phyloP scores from a whole-genome alignment of 2,329 filamentous ascomycete species.

The Talaromyces sp. region DNA sequence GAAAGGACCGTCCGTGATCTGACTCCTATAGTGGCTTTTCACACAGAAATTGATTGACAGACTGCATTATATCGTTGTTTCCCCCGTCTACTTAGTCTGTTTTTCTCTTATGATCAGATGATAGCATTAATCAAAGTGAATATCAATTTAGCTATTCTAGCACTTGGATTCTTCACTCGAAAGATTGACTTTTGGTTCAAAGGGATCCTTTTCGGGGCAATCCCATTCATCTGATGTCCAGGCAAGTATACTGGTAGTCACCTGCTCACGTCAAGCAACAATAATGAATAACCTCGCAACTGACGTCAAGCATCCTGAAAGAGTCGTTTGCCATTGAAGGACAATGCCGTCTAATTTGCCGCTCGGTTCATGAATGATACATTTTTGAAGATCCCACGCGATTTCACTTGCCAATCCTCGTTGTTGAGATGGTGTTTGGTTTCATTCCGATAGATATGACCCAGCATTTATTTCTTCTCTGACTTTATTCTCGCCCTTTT shows the following conservation, averaged over 20 bases:
- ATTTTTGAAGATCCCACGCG: too few species aligned
- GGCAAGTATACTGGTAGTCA: background rate
- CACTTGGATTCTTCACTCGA: too few species aligned
- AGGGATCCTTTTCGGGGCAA: background rate
- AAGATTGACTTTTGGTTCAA: background rate
- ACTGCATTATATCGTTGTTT: background rate
- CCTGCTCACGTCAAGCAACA: background rate
- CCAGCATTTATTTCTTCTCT: background rate
- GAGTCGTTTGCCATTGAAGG: background rate
- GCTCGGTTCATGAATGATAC: background rate
- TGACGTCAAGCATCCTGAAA: background rate
- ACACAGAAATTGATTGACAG: background rate
- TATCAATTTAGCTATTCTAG: background rate
- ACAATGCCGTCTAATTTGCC: background rate
- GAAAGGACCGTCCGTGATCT: conserved; percentile 13
- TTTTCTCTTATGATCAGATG: background rate
- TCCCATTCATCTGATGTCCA: background rate
- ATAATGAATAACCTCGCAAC: background rate
- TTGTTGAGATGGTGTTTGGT: background rate
- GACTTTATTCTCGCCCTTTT: background rate
- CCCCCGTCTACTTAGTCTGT: background rate
- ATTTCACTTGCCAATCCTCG: background rate
- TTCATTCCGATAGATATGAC: background rate
- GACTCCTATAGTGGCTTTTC: background rate
- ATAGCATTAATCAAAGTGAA: background rate